A percentile compares a stretch with the other conserved stretches of the same genome.
Conservation (phyloP, 2,329 filamentous ascomycete genomes). For the Neonectria hederae region DNA sequence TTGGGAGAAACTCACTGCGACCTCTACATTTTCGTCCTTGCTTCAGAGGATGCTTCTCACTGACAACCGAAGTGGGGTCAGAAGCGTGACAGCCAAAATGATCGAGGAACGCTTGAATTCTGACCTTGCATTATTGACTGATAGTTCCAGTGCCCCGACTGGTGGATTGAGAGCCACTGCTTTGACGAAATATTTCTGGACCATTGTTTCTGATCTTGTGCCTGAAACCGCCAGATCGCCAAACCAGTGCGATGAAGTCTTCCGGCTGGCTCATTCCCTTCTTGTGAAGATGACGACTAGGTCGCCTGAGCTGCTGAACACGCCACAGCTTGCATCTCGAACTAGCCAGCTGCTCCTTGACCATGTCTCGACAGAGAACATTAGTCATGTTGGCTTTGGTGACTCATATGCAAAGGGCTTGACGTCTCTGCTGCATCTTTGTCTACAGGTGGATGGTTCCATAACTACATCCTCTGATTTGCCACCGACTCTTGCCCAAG, state of each 20-base stretch:
- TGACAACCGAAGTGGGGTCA: constrained; percentile 42
- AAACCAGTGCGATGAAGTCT: constrained; percentile 56
- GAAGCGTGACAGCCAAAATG: constrained; percentile 45
- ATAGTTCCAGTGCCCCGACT: background rate
- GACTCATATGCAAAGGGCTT: constrained; percentile 46
- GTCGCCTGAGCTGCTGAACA: constrained; percentile 44
- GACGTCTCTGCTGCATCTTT: constrained; percentile 43
- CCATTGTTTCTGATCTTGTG: constrained; percentile 47
- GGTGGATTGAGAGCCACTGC: background rate
- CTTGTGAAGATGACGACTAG: constrained; percentile 47
- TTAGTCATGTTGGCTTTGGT: constrained; percentile 40
- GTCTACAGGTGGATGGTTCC: constrained; percentile 43
- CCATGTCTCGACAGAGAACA: constrained; percentile 52
- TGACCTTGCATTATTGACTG: background rate
- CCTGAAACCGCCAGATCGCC: constrained; percentile 44
- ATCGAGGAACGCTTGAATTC: constrained; percentile 43
- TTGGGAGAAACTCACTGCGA: constrained; percentile 40
- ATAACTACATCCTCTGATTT: constrained; percentile 37
- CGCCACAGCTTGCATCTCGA: constrained; percentile 43
- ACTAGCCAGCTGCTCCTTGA: constrained; percentile 48
- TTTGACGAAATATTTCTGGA: constrained; percentile 44
- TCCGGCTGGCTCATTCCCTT: constrained; percentile 53
- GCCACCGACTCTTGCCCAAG: constrained; percentile 44
- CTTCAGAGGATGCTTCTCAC: constrained; percentile 42
- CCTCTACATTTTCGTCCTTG: constrained; percentile 34